phyloP scores from a whole-genome alignment of 2,329 filamentous ascomycete genomes.

The Rhynchosporium graminicola region DNA sequence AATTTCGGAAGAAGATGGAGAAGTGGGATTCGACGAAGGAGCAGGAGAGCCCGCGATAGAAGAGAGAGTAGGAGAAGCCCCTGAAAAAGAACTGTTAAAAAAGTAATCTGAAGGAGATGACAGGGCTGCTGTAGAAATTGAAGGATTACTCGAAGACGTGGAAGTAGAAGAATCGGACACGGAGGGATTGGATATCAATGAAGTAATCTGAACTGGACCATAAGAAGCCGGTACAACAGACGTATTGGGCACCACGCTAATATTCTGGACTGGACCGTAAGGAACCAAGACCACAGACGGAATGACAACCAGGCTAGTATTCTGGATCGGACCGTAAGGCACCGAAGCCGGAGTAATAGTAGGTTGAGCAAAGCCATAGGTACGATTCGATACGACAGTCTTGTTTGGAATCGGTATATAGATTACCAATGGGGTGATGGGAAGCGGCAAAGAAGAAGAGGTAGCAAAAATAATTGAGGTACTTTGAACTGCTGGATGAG shows the following conservation, averaged over 20 bases:
- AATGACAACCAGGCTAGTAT: slow-evolving; percentile 11
- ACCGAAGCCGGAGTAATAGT: slow-evolving; percentile 8
- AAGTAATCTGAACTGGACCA: slow-evolving; percentile 8
- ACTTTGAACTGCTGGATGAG: slow-evolving; percentile 9
- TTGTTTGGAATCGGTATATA: slow-evolving; percentile 13
- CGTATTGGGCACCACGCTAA: slow-evolving; percentile 4
- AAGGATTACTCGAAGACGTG: slow-evolving; percentile 20
- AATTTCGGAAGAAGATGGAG: slow-evolving; percentile 16
- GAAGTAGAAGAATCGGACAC: slow-evolving; percentile 18
- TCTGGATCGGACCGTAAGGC: slow-evolving; percentile 12
- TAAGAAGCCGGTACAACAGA: slow-evolving; percentile 6
- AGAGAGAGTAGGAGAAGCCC: slow-evolving; percentile 24
- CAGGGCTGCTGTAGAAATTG: slow-evolving; percentile 19
- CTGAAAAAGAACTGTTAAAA: slow-evolving; percentile 29
- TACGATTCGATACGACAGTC: slow-evolving; percentile 9
- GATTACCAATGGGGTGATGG: slow-evolving; percentile 1
- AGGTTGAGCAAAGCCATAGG: slow-evolving; percentile 1
- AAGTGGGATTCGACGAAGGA: slow-evolving; percentile 18
- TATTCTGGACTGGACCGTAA: slow-evolving; percentile 11
- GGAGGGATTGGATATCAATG: slow-evolving; percentile 8
- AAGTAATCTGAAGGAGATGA: slow-evolving; percentile 23
- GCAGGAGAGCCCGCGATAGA: slow-evolving; percentile 22
- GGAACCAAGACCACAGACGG: background rate
- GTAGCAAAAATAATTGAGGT: slow-evolving; percentile 2
- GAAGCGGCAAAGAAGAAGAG: slow-evolving; percentile 9